Base-by-base conservation (phyloP, 306 rosid genomes). In the Calophaca sinica region DNA sequence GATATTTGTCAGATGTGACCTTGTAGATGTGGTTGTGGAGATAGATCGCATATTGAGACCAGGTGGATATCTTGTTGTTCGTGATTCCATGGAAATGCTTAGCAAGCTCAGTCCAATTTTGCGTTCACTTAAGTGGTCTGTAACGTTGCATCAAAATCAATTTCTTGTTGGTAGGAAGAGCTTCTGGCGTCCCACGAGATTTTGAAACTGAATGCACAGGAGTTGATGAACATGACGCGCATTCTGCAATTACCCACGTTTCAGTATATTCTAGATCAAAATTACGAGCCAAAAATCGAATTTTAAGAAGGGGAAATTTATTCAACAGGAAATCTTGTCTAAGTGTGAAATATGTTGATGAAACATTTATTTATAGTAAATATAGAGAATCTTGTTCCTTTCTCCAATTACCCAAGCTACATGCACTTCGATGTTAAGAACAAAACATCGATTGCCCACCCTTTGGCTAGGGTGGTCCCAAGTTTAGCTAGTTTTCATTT, bases 11-110 rank as follows among this genome's bases (percentile, higher is more conserved):
- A 94, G 99, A 73, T 94, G 99, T 26, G 90, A 87, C 58, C 74
- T 87, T 11, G 33, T 82, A 6, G 93, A 80, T 62, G 90, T 85
- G 26, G 85, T 86, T 31, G 89, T 12, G 74, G 97, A 92, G 92
- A 80, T 94, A 55, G 99, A 94, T 74, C 94, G 97, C 41, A 69
- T 94, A 39, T 11, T 94, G 87, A 87, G 99, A 83, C 99, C 99
- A 4, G 84, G 85, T 14, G 99, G 99, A 54, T 87, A 86, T 78
- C 39, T 94, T 13, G 50, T 91, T 80, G 84, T 91, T 81, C 89
- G 80, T 4, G 99, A 91, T 72, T 83, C 89, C 64, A 15, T 49
- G 74, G 96, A 92, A 83, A 83, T 81, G 39, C 90, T 92, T 28
- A 79, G 53, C 68, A 88, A 87, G 84, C 82, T 92, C 66, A 57